Conservation (phyloP, 352 stramenopile genomes). For the Phytophthora hibernalis region DNA sequence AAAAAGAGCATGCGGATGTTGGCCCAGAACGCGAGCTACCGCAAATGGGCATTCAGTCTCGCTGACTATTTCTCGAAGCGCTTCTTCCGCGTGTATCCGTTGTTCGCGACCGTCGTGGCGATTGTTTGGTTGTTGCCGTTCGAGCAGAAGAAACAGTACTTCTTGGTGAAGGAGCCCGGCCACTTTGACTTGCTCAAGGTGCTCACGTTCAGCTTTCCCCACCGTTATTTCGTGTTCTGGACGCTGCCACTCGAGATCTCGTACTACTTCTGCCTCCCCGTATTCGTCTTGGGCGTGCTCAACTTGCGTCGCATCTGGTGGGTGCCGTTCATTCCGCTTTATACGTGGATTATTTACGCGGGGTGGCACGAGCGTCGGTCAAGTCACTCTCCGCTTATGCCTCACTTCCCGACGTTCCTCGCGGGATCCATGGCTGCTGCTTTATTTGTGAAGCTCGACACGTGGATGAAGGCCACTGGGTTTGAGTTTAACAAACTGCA, state of each 20-base stretch:
- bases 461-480: conserved; percentile 23
- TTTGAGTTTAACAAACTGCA: conserved; percentile 35
- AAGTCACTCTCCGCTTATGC: conserved; percentile 36
- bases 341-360: conserved; percentile 37
- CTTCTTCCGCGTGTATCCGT: conserved; percentile 47
- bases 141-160: conserved; percentile 39
- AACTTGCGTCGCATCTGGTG: conserved; percentile 44
- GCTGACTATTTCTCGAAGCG: conserved; percentile 48
- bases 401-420: conserved; percentile 50
- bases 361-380: conserved; percentile 31
- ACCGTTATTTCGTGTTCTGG: conserved; percentile 63
- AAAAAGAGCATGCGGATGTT: conserved; percentile 41
- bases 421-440: conserved; percentile 51
- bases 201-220: conserved; percentile 43
- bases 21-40: conserved; percentile 24
- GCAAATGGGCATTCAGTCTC: conserved; percentile 32
- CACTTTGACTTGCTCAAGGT: conserved; percentile 55
- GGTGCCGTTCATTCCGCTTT: conserved; percentile 38
- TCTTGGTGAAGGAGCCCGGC: conserved; percentile 35
- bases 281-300: conserved; percentile 40
- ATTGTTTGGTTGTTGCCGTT: conserved; percentile 43
- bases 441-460: conserved; percentile 40
- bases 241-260: conserved; percentile 58
- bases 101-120: conserved; percentile 34
- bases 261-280: conserved; percentile 56